phyloP scores from a whole-genome alignment of 2,329 filamentous ascomycete species.

The Plenodomus biglobosus region DNA sequence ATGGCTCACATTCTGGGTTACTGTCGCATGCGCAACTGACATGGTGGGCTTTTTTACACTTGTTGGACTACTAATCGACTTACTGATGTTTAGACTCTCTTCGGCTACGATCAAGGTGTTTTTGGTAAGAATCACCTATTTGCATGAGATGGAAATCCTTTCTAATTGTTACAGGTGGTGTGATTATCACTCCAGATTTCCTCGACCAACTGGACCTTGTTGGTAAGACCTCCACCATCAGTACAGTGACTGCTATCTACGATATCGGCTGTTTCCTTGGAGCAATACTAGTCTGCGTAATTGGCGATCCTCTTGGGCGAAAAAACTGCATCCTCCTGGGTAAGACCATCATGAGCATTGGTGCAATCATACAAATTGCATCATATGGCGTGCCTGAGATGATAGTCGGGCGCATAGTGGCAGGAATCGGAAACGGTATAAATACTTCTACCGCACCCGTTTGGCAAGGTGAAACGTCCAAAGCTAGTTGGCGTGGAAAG shows the following conservation, averaged over 20 bases:
- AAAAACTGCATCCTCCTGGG: slow-evolving; percentile 53
- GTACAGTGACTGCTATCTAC: slow-evolving; percentile 60
- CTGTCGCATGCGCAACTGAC: slow-evolving; percentile 38
- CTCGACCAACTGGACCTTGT: slow-evolving; percentile 52
- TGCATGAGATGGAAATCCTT: background rate
- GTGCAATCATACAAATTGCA: slow-evolving; percentile 52
- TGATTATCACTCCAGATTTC: slow-evolving; percentile 58
- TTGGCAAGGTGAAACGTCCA: slow-evolving; percentile 58
- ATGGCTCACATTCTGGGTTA: slow-evolving; percentile 62
- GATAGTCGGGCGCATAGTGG: slow-evolving; percentile 53
- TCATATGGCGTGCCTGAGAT: slow-evolving; percentile 52
- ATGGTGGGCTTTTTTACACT: slow-evolving; percentile 14
- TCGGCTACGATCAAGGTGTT: slow-evolving; percentile 55
- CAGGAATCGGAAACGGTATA: slow-evolving; percentile 55
- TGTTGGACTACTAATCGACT: background rate
- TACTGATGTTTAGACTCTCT: slow-evolving; percentile 42
- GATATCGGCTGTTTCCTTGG: slow-evolving; percentile 64
- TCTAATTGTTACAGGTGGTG: slow-evolving; percentile 45
- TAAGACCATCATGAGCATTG: slow-evolving; percentile 52
- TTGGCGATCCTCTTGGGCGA: slow-evolving; percentile 53
- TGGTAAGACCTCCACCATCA: slow-evolving; percentile 45
- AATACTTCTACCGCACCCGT: slow-evolving; percentile 55
- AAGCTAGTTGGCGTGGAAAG: slow-evolving; percentile 46
- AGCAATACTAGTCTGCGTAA: slow-evolving; percentile 48
- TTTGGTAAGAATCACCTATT: slow-evolving; percentile 44